Evolutionary conservation across 1,284 basidiomycete species (phyloP), one percentile per base, ranked within the genome.

Genomic region (Mycosarcoma maydis): DNA sequence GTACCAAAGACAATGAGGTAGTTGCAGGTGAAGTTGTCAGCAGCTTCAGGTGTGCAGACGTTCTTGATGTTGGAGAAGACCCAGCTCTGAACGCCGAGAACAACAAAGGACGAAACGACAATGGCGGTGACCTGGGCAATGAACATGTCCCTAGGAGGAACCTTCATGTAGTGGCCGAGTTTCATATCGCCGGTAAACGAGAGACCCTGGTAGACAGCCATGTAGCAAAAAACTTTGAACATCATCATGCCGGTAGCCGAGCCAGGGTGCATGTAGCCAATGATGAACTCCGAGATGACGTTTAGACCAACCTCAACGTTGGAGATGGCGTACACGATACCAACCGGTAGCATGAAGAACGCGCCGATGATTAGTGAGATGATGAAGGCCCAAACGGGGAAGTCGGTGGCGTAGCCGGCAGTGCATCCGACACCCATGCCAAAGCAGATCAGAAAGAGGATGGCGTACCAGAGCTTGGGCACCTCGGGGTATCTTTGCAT

Each of bases 401-500:
- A 85, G 51, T 87, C 84, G 2, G 90, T 88, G 14, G 86, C 83
- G 87, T 87, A 91, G 14, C 90, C 85, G 76, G 90, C 87, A 53
- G 91, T 86, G 19, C 88, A 85, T 49, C 88, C 84, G 69, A 89
- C 84, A 51, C 90, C 85, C 60, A 90, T 83, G 27, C 87, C 84
- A 72, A 91, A 84, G 62, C 88, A 86, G 61, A 87, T 62, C 47
- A 88, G 54, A 41, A 90, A 89, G 23, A 87, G 72, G 3, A 77
- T 27, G 3, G 79, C 75, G 67, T 88, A 88, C 75, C 84, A 87
- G 68, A 76, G 77, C 71, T 85, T 85, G 16, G 87, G 87, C 27
- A 92, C 90, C 77, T 94, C 92, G 2, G 86, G 83, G 83, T 95
- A 95, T 26, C 82, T 85, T 55, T 85, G 85, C 92, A 95, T 95